Evolutionary conservation across 768 basidiomycete species (phyloP), one percentile per base, ranked within the genome.

Genomic region (Mycena latifolia): DNA sequence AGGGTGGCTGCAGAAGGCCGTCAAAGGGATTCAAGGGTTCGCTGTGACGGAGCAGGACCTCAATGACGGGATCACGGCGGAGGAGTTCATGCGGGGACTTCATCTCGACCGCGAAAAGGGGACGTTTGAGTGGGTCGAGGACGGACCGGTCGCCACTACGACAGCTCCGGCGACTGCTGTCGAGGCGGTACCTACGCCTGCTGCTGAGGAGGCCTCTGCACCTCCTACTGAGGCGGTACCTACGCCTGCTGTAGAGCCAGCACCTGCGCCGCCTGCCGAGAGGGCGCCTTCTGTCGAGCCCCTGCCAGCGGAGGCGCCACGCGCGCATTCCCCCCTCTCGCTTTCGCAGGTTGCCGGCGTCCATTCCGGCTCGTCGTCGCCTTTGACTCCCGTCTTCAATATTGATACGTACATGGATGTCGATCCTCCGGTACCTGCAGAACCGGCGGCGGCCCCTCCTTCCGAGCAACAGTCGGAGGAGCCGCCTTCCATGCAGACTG

Each of bases 1-100:
- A 70, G 69, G 69, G 41, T 70, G 69, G 69, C 47, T 70, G 31
- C 69, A 50, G 25, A 70, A 70, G 22, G 61, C 62, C n/a, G 55
- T 66, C 31, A 70, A 70, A 46, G 69, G 69, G 25, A 70, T 70
- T 18, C 69, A 70, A 43, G 69, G 69, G 15, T 70, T 63, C 57
- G 61, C 61, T 5, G 6, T 70, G 35, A 60, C 69, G 33, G 69
- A 70, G 31, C 12, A 37, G 7, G 69, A 70, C 33, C 64, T 70
- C 43, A 48, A 61, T 41, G 69, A 66, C 2, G 69, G 69, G 5
- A 63, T 66, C 43, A 60, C 69, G 15, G 69, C 65, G 24, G 69
- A 70, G 53, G 52, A 63, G 43, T 60, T 55, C 35, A 66, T 48
- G 65, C 24, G 33, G 6, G 69, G 69, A 7, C 57, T 70, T 29